These are phyloP conservation scores for Suillus weaverae DNA, from an alignment of 768 basidiomycete genomes.

Conservation along the genomic window DNA sequence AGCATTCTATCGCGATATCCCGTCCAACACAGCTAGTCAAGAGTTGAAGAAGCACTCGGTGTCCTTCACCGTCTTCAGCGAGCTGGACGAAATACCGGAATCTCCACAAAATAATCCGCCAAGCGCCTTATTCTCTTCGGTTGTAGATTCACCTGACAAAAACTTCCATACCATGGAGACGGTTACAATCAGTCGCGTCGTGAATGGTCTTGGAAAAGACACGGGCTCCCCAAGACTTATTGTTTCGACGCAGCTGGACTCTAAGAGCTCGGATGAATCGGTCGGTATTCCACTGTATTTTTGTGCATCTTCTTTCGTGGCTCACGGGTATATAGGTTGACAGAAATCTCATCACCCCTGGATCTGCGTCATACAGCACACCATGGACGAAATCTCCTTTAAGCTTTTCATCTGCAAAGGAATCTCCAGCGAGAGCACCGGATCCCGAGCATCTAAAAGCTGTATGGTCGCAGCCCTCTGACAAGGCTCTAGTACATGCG, in stretches of 20 bases:
- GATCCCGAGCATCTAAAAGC: slow-evolving; percentile 86
- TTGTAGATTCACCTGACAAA: slow-evolving; percentile 14
- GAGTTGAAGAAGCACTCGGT: slow-evolving; percentile 52
- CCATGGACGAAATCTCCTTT: slow-evolving; percentile 56
- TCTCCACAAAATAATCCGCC: slow-evolving; percentile 18
- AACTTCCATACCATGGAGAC: slow-evolving; percentile 10
- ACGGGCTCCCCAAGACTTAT: slow-evolving; percentile 16
- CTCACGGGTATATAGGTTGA: slow-evolving; percentile 37
- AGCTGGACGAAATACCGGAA: slow-evolving; percentile 48
- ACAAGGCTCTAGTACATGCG: slow-evolving; percentile 62
- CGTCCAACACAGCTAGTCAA: slow-evolving; percentile 48
- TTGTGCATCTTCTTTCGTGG: slow-evolving; percentile 3
- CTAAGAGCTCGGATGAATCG: slow-evolving; percentile 53
- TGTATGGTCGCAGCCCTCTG: slow-evolving; percentile 79
- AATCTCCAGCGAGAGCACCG: slow-evolving; percentile 65
- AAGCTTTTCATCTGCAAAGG: slow-evolving; percentile 56
- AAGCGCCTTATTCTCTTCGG: slow-evolving; percentile 27
- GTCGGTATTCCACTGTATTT: slow-evolving; percentile 37
- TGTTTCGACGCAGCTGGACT: slow-evolving; percentile 39
- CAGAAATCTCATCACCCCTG: slow-evolving; percentile 48
- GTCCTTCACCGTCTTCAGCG: slow-evolving; percentile 78
- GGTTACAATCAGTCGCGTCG: slow-evolving; percentile 11
- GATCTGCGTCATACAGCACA: slow-evolving; percentile 35
- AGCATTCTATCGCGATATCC: slow-evolving; percentile 70
- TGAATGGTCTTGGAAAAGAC: slow-evolving; percentile 15